A percentile compares a stretch with the other conserved stretches of the same genome.
phyloP scores from a whole-genome alignment of 495 filamentous ascomycete species.

The Aspergillus coremiiformis region DNA sequence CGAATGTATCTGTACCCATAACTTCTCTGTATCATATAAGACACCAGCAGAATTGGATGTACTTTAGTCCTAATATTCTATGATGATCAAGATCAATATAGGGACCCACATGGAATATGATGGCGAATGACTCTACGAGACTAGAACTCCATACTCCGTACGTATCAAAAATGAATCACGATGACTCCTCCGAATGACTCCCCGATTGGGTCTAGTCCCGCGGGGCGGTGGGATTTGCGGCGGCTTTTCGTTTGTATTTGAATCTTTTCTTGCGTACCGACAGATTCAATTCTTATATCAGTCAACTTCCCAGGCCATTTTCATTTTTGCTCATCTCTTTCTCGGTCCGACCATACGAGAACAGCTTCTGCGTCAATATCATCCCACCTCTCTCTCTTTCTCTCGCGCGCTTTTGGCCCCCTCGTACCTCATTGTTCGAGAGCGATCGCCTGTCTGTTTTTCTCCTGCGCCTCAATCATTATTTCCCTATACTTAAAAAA shows the following conservation, averaged over 20 bases:
- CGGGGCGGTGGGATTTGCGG: slow-evolving; percentile 11
- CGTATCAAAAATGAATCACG: slow-evolving; percentile 12
- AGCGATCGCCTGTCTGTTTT: not conserved
- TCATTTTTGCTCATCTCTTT: not conserved
- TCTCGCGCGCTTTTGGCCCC: not conserved
- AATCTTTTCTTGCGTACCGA: slow-evolving; percentile 1
- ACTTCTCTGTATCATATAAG: not conserved
- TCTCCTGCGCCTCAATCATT: not conserved
- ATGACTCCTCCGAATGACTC: slow-evolving; percentile 3
- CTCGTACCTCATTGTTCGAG: not conserved
- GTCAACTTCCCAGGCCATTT: not conserved
- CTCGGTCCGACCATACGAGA: not conserved
- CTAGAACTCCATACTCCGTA: too few species aligned
- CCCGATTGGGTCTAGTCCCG: slow-evolving; percentile 18
- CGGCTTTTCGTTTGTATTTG: slow-evolving; percentile 1
- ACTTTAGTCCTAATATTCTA: too few species aligned
- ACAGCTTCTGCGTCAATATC: slow-evolving; percentile 9
- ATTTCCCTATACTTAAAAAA: not conserved
- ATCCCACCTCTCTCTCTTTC: not conserved
- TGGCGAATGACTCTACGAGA: too few species aligned
- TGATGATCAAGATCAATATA: too few species aligned
- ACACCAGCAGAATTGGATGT: not conserved
- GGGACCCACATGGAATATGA: too few species aligned
- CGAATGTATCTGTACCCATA: not conserved
- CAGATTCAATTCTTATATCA: not conserved